These are phyloP conservation scores for Ajuga reptans DNA, from an alignment of 305 asterid genomes.

Conservation along the genomic window DNA sequence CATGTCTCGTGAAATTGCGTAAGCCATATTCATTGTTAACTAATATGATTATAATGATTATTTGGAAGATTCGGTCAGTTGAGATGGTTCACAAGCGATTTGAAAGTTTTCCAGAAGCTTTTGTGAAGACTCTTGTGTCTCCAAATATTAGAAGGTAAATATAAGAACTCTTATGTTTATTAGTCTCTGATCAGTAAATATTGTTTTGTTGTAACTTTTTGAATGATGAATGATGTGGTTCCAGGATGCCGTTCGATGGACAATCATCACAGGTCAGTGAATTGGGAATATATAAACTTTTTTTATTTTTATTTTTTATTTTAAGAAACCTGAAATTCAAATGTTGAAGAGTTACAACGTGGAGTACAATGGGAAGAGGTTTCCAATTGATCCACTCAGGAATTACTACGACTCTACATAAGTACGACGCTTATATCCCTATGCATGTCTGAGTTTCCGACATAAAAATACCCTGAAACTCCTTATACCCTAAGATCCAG, in stretches of 20 bases:
- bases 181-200: conserved; percentile 4
- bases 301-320: no score
- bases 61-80: conserved; percentile 76
- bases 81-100: conserved; percentile 96
- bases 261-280: conserved; percentile 69
- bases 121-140: conserved; percentile 75
- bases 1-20: background rate
- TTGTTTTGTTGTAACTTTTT: conserved; percentile 8
- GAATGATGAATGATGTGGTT: conserved; percentile 24
- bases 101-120: conserved; percentile 95
- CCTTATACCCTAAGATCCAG: no score
- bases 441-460: no score
- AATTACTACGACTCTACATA: no score
- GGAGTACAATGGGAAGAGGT: no score
- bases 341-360: no score
- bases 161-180: conserved; percentile 11
- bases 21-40: conserved; percentile 10
- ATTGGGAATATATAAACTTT: conserved; percentile 12
- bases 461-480: no score
- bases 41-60: conserved; percentile 19
- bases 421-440: no score
- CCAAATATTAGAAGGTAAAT: conserved; percentile 53
- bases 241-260: conserved; percentile 61
- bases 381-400: no score
- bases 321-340: no score